Evolutionary conservation across 495 filamentous ascomycete genomes (phyloP).

Genomic region (Aspergillus cristatus): DNA sequence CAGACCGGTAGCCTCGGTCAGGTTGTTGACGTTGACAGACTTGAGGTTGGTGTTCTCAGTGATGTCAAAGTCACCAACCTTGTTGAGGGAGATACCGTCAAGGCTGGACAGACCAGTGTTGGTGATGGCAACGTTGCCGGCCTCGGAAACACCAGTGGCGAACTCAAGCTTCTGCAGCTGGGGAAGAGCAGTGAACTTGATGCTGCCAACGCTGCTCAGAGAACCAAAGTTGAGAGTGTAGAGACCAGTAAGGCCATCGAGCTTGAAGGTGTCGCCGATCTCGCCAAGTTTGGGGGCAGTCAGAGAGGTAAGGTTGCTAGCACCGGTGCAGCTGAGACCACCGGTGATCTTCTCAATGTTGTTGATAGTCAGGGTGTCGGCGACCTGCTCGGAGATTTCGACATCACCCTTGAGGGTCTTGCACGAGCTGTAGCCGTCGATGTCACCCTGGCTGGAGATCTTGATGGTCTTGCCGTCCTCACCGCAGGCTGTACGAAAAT

Average conservation of each 20-base stretch:
- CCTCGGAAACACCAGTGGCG: slow-evolving; percentile 50
- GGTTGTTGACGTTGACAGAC: slow-evolving; percentile 57
- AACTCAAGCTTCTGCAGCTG: slow-evolving; percentile 60
- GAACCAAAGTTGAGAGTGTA: slow-evolving; percentile 50
- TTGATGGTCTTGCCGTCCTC: slow-evolving; percentile 33
- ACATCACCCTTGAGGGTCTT: slow-evolving; percentile 60
- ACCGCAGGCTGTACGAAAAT: slow-evolving; percentile 21
- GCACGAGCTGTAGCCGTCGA: slow-evolving; percentile 57
- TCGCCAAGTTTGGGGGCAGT: slow-evolving; percentile 36
- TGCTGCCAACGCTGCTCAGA: slow-evolving; percentile 51
- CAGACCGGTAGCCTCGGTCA: slow-evolving; percentile 53
- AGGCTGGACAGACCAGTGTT: slow-evolving; percentile 74
- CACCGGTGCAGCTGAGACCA: slow-evolving; percentile 52
- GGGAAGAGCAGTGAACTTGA: slow-evolving; percentile 68
- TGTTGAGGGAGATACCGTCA: slow-evolving; percentile 65
- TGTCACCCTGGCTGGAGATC: slow-evolving; percentile 64
- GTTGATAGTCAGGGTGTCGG: slow-evolving; percentile 36
- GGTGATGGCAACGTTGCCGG: slow-evolving; percentile 57
- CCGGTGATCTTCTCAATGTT: slow-evolving; percentile 56
- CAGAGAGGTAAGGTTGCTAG: slow-evolving; percentile 46
- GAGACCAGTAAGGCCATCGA: slow-evolving; percentile 58
- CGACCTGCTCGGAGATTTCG: slow-evolving; percentile 46
- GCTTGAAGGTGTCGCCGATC: slow-evolving; percentile 54
- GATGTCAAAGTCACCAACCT: slow-evolving; percentile 55
- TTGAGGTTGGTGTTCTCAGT: slow-evolving; percentile 71